phyloP scores from a whole-genome alignment of 1,284 basidiomycete species.

The Coniophora puteana region DNA sequence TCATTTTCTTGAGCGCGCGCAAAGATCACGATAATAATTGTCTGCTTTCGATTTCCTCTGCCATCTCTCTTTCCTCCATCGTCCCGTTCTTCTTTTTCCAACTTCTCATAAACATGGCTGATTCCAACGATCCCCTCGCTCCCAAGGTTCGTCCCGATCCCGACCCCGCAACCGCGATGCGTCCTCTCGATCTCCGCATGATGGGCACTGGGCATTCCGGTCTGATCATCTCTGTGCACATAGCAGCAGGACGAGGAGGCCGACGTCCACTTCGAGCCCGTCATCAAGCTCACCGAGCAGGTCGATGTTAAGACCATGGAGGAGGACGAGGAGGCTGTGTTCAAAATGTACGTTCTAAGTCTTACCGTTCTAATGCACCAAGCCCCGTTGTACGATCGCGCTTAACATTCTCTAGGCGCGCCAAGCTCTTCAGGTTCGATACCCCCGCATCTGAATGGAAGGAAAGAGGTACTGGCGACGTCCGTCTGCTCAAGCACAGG shows the following conservation, averaged over 20 bases:
- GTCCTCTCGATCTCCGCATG: conserved; percentile 14
- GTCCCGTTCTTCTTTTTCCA: conserved; percentile 9
- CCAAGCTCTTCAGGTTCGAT: conserved; percentile 98
- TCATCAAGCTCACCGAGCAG: conserved; percentile 95
- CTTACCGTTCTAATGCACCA: no score
- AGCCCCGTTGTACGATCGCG: conserved; percentile 6
- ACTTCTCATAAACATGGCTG: conserved; percentile 50
- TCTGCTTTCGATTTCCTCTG: conserved; percentile 29
- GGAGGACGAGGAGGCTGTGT: conserved; percentile 90
- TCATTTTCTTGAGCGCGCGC: conserved; percentile 13
- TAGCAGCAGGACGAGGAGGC: conserved; percentile 71
- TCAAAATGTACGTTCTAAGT: conserved; percentile 84
- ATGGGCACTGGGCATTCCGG: conserved; percentile 1
- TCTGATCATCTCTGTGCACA: conserved; percentile 4
- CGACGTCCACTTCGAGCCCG: conserved; percentile 94
- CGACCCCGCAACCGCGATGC: conserved; percentile 22
- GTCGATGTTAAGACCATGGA: conserved; percentile 95
- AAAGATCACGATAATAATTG: conserved; percentile 20
- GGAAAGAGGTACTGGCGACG: conserved; percentile 92
- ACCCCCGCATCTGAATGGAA: conserved; percentile 89
- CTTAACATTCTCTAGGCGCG: conserved; percentile 62
- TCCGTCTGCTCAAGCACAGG: conserved; percentile 86
- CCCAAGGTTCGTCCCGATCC: conserved; percentile 52
- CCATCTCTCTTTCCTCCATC: conserved; percentile 23
- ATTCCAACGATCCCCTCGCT: conserved; percentile 59